phyloP scores from a whole-genome alignment of 176 grass and related monocot species.

The Rhynchospora pubera region DNA sequence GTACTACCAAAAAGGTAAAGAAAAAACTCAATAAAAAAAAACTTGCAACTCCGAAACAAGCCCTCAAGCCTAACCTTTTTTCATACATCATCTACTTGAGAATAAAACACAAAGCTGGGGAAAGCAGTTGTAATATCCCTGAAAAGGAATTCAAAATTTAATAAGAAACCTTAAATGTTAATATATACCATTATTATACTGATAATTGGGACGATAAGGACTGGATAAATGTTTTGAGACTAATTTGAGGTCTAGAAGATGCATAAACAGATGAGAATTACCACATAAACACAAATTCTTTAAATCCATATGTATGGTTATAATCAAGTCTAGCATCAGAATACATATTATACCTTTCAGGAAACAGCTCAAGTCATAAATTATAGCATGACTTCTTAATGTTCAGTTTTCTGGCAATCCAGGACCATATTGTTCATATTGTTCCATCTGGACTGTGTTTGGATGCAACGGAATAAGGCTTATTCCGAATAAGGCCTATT shows the following conservation, averaged over 20 bases:
- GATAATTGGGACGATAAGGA: background rate
- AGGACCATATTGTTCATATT: background rate
- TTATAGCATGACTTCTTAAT: background rate
- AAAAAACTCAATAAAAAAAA: background rate
- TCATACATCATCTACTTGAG: constrained; percentile 24
- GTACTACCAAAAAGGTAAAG: background rate
- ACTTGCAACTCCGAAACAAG: background rate
- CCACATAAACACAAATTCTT: background rate
- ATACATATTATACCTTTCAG: background rate
- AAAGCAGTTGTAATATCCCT: constrained; percentile 31
- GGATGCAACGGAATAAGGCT: too few species aligned
- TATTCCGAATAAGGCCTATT: too few species aligned
- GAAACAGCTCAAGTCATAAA: background rate
- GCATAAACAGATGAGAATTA: background rate
- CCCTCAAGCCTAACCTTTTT: background rate
- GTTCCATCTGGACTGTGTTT: background rate
- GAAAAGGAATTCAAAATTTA: background rate
- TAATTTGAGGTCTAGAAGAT: background rate
- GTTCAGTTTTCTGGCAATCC: background rate
- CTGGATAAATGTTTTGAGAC: background rate
- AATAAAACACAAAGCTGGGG: constrained; percentile 22
- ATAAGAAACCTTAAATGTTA: background rate
- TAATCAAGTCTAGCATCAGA: background rate
- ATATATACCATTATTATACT: background rate
- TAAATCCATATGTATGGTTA: background rate